Evolutionary conservation across 148 eudicot genomes (phyloP).

Genomic region (Tetragonia tetragonoides): DNA sequence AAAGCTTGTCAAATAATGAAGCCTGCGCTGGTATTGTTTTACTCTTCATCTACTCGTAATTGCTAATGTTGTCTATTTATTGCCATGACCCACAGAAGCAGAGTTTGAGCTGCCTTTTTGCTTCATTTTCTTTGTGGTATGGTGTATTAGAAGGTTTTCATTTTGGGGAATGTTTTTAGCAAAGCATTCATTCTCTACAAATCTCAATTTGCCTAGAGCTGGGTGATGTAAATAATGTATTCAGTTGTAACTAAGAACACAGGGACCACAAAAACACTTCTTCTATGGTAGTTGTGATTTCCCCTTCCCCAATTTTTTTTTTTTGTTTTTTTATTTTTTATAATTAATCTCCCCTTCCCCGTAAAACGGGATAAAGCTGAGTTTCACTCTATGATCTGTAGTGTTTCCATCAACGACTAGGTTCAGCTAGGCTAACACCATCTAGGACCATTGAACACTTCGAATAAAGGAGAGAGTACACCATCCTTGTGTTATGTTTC

Average conservation of each 20-base stretch:
- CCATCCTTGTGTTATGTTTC: too few relatives aligned
- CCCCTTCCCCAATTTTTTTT: too few relatives aligned
- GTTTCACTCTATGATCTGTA: not conserved
- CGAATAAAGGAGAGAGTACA: too few relatives aligned
- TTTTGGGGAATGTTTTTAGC: not conserved
- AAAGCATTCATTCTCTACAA: not conserved
- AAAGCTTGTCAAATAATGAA: not conserved
- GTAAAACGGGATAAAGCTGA: not conserved
- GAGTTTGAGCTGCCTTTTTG: not conserved
- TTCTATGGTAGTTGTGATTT: too few relatives aligned
- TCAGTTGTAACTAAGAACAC: not conserved
- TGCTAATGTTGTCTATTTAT: not conserved
- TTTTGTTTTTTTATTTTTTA: too few relatives aligned
- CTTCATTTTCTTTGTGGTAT: not conserved
- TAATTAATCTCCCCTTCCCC: not conserved
- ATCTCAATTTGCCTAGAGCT: not conserved
- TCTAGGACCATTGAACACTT: too few relatives aligned
- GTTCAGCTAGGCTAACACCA: too few relatives aligned
- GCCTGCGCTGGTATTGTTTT: not conserved
- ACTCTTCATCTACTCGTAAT: too few relatives aligned
- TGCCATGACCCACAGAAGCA: not conserved
- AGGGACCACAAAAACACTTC: too few relatives aligned
- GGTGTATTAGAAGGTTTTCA: not conserved
- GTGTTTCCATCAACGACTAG: not conserved
- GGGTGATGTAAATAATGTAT: not conserved